phyloP scores from a whole-genome alignment of 1,139 yeast species.

The Hyphopichia burtonii region DNA sequence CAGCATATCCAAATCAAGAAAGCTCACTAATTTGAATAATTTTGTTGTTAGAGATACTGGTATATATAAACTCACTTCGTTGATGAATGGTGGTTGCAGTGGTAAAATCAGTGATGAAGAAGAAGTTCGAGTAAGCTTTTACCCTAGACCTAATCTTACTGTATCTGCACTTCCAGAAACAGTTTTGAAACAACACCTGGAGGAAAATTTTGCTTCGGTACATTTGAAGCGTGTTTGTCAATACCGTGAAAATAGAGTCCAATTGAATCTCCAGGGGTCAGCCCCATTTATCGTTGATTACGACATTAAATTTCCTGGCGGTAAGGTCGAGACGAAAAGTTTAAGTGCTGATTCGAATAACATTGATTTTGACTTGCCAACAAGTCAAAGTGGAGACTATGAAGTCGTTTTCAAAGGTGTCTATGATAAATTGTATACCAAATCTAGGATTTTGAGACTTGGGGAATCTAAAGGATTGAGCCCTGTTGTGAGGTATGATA shows the following conservation, averaged over 20 bases:
- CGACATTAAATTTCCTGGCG: conserved; percentile 61
- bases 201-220: conserved; percentile 11
- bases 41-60: conserved; percentile 60
- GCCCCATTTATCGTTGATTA: conserved; percentile 77
- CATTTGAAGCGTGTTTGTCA: conserved; percentile 37
- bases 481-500: conserved; percentile 56
- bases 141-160: conserved; percentile 54
- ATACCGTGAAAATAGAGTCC: conserved; percentile 23
- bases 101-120: conserved; percentile 49
- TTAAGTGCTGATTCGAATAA: conserved; percentile 29
- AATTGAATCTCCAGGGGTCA: conserved; percentile 47
- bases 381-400: conserved; percentile 53
- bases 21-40: conserved; percentile 30
- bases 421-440: conserved; percentile 65
- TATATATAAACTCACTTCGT: conserved; percentile 54
- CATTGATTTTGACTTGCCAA: conserved; percentile 31
- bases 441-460: conserved; percentile 32
- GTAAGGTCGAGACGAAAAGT: conserved; percentile 35
- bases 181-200: conserved; percentile 19
- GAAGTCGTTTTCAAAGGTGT: conserved; percentile 60
- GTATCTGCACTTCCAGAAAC: conserved; percentile 19
- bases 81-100: conserved; percentile 65
- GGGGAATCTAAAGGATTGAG: conserved; percentile 22
- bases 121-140: conserved; percentile 45
- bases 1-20: conserved; percentile 22